Conservation (phyloP, 805 yeast species). For the Tetrapisispora fleetii region DNA sequence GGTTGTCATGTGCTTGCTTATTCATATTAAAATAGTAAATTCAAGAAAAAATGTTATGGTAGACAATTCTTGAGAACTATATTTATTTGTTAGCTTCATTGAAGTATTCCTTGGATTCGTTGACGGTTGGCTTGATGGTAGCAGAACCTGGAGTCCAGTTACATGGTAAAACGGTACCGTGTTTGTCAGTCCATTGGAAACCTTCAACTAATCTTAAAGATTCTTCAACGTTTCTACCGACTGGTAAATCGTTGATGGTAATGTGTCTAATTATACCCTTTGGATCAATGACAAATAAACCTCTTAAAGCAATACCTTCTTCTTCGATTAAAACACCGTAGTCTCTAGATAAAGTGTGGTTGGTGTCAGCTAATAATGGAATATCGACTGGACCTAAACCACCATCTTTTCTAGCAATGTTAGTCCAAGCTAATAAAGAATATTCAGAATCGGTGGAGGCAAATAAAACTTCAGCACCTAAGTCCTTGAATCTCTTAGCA, state of each 20-base stretch:
- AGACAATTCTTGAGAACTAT: not conserved
- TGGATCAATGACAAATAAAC: slow-evolving; percentile 96
- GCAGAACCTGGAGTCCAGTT: slow-evolving; percentile 97
- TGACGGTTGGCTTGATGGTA: slow-evolving; percentile 79
- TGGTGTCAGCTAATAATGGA: slow-evolving; percentile 93
- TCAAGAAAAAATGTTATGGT: not conserved
- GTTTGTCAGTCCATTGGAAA: slow-evolving; percentile 97
- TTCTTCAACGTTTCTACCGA: slow-evolving; percentile 98
- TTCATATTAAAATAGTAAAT: not conserved
- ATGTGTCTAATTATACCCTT: slow-evolving; percentile 89
- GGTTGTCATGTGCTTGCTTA: not conserved
- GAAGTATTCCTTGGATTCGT: slow-evolving; percentile 73
- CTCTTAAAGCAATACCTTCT: slow-evolving; percentile 95
- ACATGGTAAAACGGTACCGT: slow-evolving; percentile 99
- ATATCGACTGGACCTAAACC: slow-evolving; percentile 93
- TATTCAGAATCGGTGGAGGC: slow-evolving; percentile 99
- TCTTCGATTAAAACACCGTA: slow-evolving; percentile 97
- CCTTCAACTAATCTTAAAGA: slow-evolving; percentile 96
- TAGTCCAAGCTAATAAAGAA: slow-evolving; percentile 97
- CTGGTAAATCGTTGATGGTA: slow-evolving; percentile 98
- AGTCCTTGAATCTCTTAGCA: slow-evolving; percentile 75
- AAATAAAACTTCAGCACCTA: slow-evolving; percentile 80
- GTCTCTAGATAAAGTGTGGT: slow-evolving; percentile 88
- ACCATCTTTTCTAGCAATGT: slow-evolving; percentile 92
- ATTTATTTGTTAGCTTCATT: slow-evolving; percentile 38